Base-by-base conservation (phyloP, 2,329 filamentous ascomycete species). In the Trichoderma gracile region DNA sequence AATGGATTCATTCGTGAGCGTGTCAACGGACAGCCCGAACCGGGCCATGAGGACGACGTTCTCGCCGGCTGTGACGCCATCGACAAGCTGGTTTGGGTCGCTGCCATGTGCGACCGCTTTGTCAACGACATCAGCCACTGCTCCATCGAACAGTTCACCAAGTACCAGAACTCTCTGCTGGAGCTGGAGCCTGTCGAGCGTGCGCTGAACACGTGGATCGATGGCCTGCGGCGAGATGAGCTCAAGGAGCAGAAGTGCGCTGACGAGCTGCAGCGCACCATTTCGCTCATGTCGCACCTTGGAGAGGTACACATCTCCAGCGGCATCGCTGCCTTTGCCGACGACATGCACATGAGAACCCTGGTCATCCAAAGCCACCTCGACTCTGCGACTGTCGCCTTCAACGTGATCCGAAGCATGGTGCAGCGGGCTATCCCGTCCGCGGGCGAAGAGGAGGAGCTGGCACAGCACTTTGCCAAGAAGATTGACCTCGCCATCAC, bases 181-280 rank as follows among this genome's bases (percentile, higher is more conserved):
- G 95, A 98, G 75, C 81, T 98, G 57, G 92, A 97, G 73, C 92
- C 93, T 0, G 92, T 98, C 12, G 95, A 99, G 78, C 86, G 93
- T 64, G 91, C 91, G 0, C 78, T 98, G 56, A 97, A 97, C 72
- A 85, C 85, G 63, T 97, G 93, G 86, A 91, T 98, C 64, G 93
- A 97, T 68, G 87, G 87, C 6, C 75, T 97, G 62, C 89, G 92
- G 68, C 88, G 87, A 59, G 93, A 96, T 69, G 93, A 97, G 63
- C 79, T 98, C 55, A 93, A 93, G 76, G 90, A 94, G 77, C 87
- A 89, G 74, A 89, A 92, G 71, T 93, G 93, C 72, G 88, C 91
- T 0, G 86, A 86, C 25, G 92, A 96, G 73, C 81, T 98, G 43
- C 89, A 94, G 71, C 87, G 90, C 61, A 94, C 91, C 7, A 91